Evolutionary conservation across 768 basidiomycete species (phyloP).

Genomic region (Neoboletus brunneissimus): DNA sequence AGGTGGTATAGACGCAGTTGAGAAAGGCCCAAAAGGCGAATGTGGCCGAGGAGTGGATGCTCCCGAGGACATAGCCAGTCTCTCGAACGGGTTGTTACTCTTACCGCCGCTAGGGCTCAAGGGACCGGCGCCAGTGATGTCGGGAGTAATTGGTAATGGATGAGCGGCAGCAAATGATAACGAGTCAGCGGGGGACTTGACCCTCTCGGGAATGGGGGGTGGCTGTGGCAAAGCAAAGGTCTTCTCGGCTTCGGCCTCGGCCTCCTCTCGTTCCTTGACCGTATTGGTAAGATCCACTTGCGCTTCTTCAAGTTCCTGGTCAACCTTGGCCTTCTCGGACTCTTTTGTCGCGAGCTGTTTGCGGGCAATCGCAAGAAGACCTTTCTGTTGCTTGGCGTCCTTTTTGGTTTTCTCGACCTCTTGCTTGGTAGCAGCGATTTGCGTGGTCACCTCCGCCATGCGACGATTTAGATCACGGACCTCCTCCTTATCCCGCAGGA

Average conservation of each 20-base stretch:
- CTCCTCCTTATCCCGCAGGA: conserved; percentile 93
- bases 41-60: conserved; percentile 44
- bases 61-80: conserved; percentile 51
- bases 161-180: conserved; percentile 64
- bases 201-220: conserved; percentile 28
- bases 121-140: conserved; percentile 44
- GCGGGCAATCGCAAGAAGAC: conserved; percentile 88
- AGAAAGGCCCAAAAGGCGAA: conserved; percentile 59
- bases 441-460: conserved; percentile 76
- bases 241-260: conserved; percentile 46
- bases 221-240: conserved; percentile 6
- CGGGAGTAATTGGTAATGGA: conserved; percentile 70
- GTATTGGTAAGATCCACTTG: conserved; percentile 48
- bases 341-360: conserved; percentile 91
- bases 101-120: conserved; percentile 47
- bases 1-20: conserved; percentile 36
- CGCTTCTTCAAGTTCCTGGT: conserved; percentile 72
- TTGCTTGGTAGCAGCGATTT: conserved; percentile 65
- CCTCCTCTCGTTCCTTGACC: conserved; percentile 59
- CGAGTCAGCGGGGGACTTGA: conserved; percentile 45
- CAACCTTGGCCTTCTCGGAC: conserved; percentile 62
- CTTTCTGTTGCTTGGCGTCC: conserved; percentile 95
- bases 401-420: conserved; percentile 88
- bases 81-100: conserved; percentile 92
- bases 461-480: conserved; percentile 78